Percentiles rank a stretch among this genome's conserved stretches.
phyloP scores from a whole-genome alignment of 2,329 filamentous ascomycete species.

The Xenoacremonium recifei region DNA sequence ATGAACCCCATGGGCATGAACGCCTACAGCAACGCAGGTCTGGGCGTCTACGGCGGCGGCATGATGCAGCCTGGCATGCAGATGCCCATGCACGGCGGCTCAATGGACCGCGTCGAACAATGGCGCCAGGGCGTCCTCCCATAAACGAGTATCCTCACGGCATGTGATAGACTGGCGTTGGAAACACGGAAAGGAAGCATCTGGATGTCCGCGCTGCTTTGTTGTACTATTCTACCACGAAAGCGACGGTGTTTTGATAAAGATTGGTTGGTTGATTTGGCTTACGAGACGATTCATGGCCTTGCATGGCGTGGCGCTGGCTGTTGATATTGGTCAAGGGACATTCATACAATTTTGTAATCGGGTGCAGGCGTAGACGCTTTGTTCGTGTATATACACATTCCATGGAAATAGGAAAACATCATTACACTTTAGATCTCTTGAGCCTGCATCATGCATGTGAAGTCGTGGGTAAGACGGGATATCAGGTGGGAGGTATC shows the following conservation, averaged over 20 bases:
- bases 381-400: too few relatives aligned
- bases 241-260: not conserved
- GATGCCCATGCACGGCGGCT: conserved; percentile 24
- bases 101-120: conserved; percentile 38
- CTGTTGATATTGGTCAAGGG: conserved; percentile 13
- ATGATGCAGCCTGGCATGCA: conserved; percentile 28
- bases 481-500: conserved; percentile 18
- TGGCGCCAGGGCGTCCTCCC: conserved; percentile 42
- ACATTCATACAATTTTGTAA: conserved; percentile 9
- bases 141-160: too few relatives aligned
- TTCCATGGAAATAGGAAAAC: too few relatives aligned
- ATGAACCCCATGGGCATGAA: conserved; percentile 20
- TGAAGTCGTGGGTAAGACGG: not conserved
- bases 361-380: too few relatives aligned
- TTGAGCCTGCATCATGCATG: not conserved
- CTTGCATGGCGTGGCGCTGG: conserved; percentile 27
- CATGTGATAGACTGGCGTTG: too few relatives aligned
- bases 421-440: too few relatives aligned
- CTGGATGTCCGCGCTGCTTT: too few relatives aligned
- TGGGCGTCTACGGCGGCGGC: conserved; percentile 28
- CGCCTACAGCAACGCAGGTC: conserved; percentile 19
- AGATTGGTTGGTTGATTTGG: conserved; percentile 4
- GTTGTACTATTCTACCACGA: conserved; percentile 12
- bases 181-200: too few relatives aligned
- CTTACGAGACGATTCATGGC: conserved; percentile 16